Percentiles rank a stretch among this genome's conserved stretches.
Evolutionary conservation across 495 filamentous ascomycete genomes (phyloP).

Genomic region (Xylaria intraflava): DNA sequence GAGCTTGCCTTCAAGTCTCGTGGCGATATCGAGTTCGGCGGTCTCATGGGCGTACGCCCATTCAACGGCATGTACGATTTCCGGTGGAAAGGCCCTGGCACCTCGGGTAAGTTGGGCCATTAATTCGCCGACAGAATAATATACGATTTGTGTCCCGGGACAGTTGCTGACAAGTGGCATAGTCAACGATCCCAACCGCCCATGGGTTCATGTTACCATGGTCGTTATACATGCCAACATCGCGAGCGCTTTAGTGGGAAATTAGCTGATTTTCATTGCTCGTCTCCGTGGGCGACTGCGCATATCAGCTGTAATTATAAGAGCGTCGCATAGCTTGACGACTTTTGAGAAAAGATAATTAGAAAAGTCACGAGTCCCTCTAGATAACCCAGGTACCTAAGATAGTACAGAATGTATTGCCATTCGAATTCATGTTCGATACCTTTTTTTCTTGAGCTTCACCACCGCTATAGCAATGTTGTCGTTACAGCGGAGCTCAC

Average conservation of each 20-base stretch:
- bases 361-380: too few relatives aligned
- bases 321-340: too few relatives aligned
- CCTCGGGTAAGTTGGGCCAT: constrained; percentile 29
- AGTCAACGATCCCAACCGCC: constrained; percentile 29
- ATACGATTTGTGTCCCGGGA: background rate
- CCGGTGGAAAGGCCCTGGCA: constrained; percentile 40
- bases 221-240: constrained; percentile 13
- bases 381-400: too few relatives aligned
- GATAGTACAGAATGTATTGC: too few relatives aligned
- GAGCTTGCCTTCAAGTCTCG: constrained; percentile 34
- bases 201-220: constrained; percentile 30
- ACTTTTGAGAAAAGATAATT: too few relatives aligned
- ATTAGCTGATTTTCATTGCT: too few relatives aligned
- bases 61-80: constrained; percentile 39
- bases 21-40: constrained; percentile 29
- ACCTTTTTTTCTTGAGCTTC: too few relatives aligned
- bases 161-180: background rate
- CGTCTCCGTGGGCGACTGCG: too few relatives aligned
- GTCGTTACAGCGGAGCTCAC: too few relatives aligned
- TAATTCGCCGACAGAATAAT: background rate
- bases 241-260: background rate
- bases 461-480: too few relatives aligned
- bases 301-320: too few relatives aligned
- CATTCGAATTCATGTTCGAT: too few relatives aligned
- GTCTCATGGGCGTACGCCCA: constrained; percentile 37